Base-by-base conservation (phyloP, 2,329 filamentous ascomycete species). In the Trichoderma koningiopsis region DNA sequence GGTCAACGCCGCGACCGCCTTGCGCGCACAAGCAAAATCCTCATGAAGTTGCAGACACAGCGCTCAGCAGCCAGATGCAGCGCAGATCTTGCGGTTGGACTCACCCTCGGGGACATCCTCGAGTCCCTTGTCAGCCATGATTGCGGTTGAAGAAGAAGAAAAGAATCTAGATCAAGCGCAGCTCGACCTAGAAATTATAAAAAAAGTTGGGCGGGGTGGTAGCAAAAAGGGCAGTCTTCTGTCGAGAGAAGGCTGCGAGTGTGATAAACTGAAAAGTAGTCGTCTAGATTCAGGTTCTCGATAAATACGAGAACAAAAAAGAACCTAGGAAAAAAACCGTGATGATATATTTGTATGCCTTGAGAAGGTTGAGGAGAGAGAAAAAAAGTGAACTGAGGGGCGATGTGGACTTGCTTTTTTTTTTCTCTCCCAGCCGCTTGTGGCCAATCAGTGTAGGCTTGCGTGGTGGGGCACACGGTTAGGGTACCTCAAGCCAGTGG, bases 111-210 rank as follows among this genome's bases (percentile, higher is more conserved):
- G 91, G 85, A 97, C 91, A 83, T 98, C 95, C 88, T 97, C 94
- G 87, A 98, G 93, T 88, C 95, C 95, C 89, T 96, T 97, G 79
- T 93, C 92, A 93, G 94, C 95, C 95, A 98, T 98, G 89, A 92
- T 97, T 95, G 93, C 90, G 90, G 85, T 87, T 78, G 78, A 33
- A 79, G 79, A 79, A 80, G 83, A 70, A 72, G 70, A 70, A 49
- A n/a, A 74, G 88, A 87, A 79, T 85, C 86, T 86, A 88, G 88
- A 90, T 88, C 92, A 93, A 91, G 90, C 91, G 83, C 85, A 84
- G 90, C 87, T 89, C 91, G 88, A 93, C 87, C 91, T 89, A 89
- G 86, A 84, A 79, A 79, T 77, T 77, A 72, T 76, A 74, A 79
- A 66, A 35, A 66, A 66, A 74, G 37, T 80, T 80, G 79, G 79